A percentile compares a stretch with the other conserved stretches of the same genome.
Conservation (phyloP, 2,329 filamentous ascomycete genomes). For the Niveomyces coronatus region DNA sequence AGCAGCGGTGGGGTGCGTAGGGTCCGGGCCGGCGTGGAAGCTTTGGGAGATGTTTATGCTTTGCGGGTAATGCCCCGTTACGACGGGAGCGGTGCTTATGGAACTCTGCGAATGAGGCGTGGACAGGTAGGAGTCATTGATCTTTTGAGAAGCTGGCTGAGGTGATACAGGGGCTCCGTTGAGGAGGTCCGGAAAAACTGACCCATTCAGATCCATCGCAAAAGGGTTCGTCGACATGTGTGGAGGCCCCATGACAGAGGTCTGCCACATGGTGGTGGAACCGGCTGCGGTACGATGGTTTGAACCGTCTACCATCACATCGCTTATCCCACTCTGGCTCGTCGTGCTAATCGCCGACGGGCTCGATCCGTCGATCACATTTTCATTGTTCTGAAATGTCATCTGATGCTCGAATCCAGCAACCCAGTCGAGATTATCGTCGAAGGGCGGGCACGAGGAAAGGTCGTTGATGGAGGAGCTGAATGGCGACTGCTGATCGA, state of each 20-base stretch:
- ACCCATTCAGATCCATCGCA: conserved; percentile 61
- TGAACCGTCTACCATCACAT: conserved; percentile 79
- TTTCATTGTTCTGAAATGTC: conserved; percentile 61
- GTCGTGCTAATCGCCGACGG: conserved; percentile 93
- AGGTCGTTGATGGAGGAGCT: conserved; percentile 47
- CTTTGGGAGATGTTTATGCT: conserved; percentile 51
- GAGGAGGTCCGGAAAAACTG: conserved; percentile 68
- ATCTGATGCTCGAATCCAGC: conserved; percentile 72
- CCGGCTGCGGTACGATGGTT: conserved; percentile 48
- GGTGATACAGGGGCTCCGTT: conserved; percentile 65
- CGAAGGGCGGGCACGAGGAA: conserved; percentile 47
- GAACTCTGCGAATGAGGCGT: conserved; percentile 65
- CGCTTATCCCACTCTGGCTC: conserved; percentile 84
- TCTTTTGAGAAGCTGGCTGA: conserved; percentile 59
- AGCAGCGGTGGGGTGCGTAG: conserved; percentile 60
- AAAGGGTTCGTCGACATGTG: conserved; percentile 61
- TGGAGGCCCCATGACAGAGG: conserved; percentile 57
- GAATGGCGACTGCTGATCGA: conserved; percentile 54
- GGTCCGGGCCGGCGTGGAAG: conserved; percentile 57
- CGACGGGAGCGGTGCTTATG: conserved; percentile 60
- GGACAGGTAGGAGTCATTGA: conserved; percentile 67
- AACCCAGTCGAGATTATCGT: conserved; percentile 75
- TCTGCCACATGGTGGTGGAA: conserved; percentile 57
- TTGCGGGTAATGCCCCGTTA: conserved; percentile 52
- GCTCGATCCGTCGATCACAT: conserved; percentile 83